A percentile compares a stretch with the other conserved stretches of the same genome.
phyloP scores from a whole-genome alignment of 73 alveolate species.

The Effrenium voratum region DNA sequence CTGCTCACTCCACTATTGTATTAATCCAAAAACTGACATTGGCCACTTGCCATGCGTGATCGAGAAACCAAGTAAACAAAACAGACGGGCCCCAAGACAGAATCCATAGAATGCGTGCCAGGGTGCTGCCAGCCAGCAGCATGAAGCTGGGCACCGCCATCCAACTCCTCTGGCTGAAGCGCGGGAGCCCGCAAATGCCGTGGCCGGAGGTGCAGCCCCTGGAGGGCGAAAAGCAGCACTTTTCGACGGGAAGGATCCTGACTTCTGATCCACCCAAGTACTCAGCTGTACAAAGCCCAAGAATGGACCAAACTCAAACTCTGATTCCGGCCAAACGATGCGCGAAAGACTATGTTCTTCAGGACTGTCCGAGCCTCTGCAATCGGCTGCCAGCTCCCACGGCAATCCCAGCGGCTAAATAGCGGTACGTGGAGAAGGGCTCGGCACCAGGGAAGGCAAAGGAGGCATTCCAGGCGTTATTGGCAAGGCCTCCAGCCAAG shows the following conservation, averaged over 20 bases:
- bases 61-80: no score
- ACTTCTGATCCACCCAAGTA: neutral
- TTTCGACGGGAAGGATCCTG: neutral
- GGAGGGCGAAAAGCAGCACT: neutral
- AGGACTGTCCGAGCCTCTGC: neutral
- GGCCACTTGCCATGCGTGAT: neutral
- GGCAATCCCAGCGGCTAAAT: constrained; percentile 22
- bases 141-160: constrained; percentile 95
- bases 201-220: constrained; percentile 99
- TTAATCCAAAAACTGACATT: neutral
- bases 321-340: no score
- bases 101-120: no score
- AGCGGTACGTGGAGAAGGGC: neutral
- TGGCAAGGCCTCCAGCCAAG: constrained; percentile 8
- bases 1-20: no score
- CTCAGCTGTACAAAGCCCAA: neutral
- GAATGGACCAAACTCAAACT: no score
- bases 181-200: constrained; percentile 99
- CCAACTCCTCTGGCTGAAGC: constrained; percentile 96
- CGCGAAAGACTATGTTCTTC: no score
- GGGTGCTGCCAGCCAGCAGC: constrained; percentile 62
- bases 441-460: constrained; percentile 47
- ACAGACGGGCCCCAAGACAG: no score
- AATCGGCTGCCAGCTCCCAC: constrained; percentile 53
- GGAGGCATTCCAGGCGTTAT: constrained; percentile 11